Percentiles rank a stretch among this genome's conserved stretches.
Evolutionary conservation across 2,329 filamentous ascomycete species (phyloP).

Genomic region (Phyllosticta citribraziliensis): DNA sequence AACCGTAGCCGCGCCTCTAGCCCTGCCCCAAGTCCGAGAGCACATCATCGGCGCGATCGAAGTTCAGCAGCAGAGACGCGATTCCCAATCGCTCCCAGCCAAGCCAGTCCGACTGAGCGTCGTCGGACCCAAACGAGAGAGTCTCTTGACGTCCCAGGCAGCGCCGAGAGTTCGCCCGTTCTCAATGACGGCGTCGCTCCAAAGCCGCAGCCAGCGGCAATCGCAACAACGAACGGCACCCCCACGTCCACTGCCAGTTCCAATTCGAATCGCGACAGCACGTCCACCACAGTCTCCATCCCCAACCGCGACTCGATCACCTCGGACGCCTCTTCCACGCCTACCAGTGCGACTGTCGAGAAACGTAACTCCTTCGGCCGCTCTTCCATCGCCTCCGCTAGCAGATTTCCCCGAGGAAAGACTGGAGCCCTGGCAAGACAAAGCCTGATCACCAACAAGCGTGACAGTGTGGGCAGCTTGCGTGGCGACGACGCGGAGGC

Average conservation of each 20-base stretch:
- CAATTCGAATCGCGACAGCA: constrained; percentile 12
- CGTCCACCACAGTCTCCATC: constrained; percentile 11
- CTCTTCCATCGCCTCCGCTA: constrained; percentile 26
- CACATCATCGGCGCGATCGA: constrained; percentile 56
- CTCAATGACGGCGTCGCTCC: constrained; percentile 14
- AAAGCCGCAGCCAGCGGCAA: constrained; percentile 4
- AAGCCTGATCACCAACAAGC: constrained; percentile 19
- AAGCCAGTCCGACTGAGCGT: constrained; percentile 48
- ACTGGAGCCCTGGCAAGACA: constrained; percentile 42
- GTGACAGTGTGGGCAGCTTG: constrained; percentile 22
- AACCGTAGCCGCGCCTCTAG: constrained; percentile 63
- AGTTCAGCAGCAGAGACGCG: constrained; percentile 60
- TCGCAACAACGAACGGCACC: constrained; percentile 25
- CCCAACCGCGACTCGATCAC: constrained; percentile 9
- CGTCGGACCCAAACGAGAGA: constrained; percentile 46
- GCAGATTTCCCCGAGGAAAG: constrained; percentile 35
- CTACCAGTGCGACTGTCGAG: constrained; percentile 33
- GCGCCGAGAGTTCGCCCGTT: constrained; percentile 36
- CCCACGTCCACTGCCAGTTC: constrained; percentile 14
- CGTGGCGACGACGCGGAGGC: constrained; percentile 21
- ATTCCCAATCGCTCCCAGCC: constrained; percentile 62
- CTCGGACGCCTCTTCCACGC: constrained; percentile 9
- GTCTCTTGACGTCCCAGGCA: constrained; percentile 74
- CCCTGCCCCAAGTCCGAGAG: constrained; percentile 49
- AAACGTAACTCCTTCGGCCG: constrained; percentile 58